Conservation (phyloP, 805 yeast species). For the Blastobotrys americana region DNA sequence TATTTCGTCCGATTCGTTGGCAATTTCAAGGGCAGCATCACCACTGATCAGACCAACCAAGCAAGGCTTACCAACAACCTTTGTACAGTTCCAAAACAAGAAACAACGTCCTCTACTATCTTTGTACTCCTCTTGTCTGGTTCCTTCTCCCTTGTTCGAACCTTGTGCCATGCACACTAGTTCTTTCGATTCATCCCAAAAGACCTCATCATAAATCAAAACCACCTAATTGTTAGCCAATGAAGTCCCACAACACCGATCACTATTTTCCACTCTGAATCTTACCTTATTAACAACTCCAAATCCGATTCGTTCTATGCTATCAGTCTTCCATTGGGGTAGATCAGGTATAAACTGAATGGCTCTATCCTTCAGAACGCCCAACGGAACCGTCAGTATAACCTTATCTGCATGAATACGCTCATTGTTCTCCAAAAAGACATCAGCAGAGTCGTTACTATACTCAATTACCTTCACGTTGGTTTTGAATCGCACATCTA, state of each 20-base stretch:
- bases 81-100: slow-evolving; percentile 33
- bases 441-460: slow-evolving; percentile 28
- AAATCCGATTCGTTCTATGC: slow-evolving; percentile 34
- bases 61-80: slow-evolving; percentile 32
- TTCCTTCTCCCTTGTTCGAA: slow-evolving; percentile 14
- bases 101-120: slow-evolving; percentile 32
- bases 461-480: slow-evolving; percentile 34
- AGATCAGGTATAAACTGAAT: slow-evolving; percentile 37
- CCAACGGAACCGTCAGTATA: slow-evolving; percentile 36
- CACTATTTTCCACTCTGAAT: neutral
- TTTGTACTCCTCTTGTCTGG: slow-evolving; percentile 19
- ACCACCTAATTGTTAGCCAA: slow-evolving; percentile 19
- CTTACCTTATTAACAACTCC: slow-evolving; percentile 35
- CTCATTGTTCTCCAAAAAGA: slow-evolving; percentile 35
- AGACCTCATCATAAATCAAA: slow-evolving; percentile 31
- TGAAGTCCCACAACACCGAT: neutral
- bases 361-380: slow-evolving; percentile 33
- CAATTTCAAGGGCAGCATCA: slow-evolving; percentile 30
- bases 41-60: slow-evolving; percentile 36
- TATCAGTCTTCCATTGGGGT: slow-evolving; percentile 35
- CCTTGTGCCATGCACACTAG: slow-evolving; percentile 28
- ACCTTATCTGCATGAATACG: slow-evolving; percentile 35
- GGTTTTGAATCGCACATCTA: slow-evolving; percentile 36
- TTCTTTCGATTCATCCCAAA: slow-evolving; percentile 34
- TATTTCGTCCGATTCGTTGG: slow-evolving; percentile 28